Percentiles rank a stretch among this genome's conserved stretches.
phyloP scores from a whole-genome alignment of 2,329 filamentous ascomycete genomes.

The Aaosphaeria pasadenensis region DNA sequence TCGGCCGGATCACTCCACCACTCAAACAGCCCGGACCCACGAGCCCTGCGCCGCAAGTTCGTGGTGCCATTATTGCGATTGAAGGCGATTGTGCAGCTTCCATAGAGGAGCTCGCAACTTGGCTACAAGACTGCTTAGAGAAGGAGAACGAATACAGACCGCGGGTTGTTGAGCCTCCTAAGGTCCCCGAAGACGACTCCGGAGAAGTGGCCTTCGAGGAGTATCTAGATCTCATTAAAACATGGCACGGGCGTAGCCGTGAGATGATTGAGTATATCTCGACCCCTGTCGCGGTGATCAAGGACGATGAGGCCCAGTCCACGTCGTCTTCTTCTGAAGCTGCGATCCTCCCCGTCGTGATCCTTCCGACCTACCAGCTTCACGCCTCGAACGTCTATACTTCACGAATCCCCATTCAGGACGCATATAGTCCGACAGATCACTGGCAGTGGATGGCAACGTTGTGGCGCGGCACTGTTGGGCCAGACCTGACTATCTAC shows the following conservation, averaged over 20 bases:
- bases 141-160: constrained; percentile 53
- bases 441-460: constrained; percentile 98
- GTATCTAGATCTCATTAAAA: constrained; percentile 66
- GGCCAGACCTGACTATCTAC: constrained; percentile 76
- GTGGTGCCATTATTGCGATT: constrained; percentile 80
- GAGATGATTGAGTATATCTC: constrained; percentile 64
- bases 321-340: constrained; percentile 4
- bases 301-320: constrained; percentile 2
- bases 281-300: constrained; percentile 10
- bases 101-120: constrained; percentile 63
- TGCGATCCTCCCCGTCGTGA: constrained; percentile 61
- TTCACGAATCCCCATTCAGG: constrained; percentile 68
- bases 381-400: constrained; percentile 75
- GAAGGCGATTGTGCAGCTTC: constrained; percentile 70
- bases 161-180: constrained; percentile 49
- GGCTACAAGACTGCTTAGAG: constrained; percentile 55
- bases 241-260: constrained; percentile 73
- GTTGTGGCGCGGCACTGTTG: constrained; percentile 82
- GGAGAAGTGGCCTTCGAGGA: constrained; percentile 40
- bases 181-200: constrained; percentile 32
- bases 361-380: constrained; percentile 78
- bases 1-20: constrained; percentile 73
- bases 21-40: constrained; percentile 38
- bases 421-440: constrained; percentile 76
- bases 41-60: constrained; percentile 40